phyloP scores from a whole-genome alignment of 106 monocot species.

The Platanthera guangdongensis region DNA sequence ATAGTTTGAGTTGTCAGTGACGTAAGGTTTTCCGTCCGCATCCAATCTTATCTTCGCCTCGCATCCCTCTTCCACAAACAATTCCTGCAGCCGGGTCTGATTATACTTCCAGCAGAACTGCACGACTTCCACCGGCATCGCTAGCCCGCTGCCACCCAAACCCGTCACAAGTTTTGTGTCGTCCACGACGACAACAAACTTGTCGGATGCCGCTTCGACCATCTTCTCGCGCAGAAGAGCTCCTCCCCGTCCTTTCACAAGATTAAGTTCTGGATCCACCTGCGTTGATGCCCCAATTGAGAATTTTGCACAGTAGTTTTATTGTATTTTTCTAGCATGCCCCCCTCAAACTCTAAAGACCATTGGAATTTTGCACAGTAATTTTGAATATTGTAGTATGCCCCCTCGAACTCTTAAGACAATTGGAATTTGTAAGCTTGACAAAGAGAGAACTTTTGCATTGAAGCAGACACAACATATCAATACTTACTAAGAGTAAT shows the following conservation, averaged over 20 bases:
- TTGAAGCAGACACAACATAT: no score
- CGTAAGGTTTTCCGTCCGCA: slow-evolving; percentile 65
- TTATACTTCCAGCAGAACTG: slow-evolving; percentile 99
- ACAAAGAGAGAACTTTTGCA: no score
- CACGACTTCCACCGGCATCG: slow-evolving; percentile 98
- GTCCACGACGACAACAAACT: slow-evolving; percentile 82
- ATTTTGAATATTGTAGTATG: no score
- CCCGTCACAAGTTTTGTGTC: slow-evolving; percentile 88
- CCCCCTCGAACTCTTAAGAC: no score
- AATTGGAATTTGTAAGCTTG: no score
- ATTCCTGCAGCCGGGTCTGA: slow-evolving; percentile 61
- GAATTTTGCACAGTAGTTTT: no score
- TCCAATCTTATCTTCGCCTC: slow-evolving; percentile 89
- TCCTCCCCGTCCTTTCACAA: slow-evolving; percentile 94
- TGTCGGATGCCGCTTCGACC: slow-evolving; percentile 93
- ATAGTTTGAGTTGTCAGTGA: slow-evolving; percentile 94
- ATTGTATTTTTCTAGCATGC: no score
- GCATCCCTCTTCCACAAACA: slow-evolving; percentile 78
- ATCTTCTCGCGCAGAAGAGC: slow-evolving; percentile 96
- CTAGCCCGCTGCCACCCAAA: slow-evolving; percentile 85
- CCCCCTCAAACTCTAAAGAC: no score
- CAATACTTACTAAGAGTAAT: no score
- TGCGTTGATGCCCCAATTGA: slow-evolving; percentile 4
- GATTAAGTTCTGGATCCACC: slow-evolving; percentile 87
- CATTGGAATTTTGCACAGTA: no score